Evolutionary conservation across 345 rosid genomes (phyloP), one percentile per base, ranked within the genome.

Genomic region (Erysimum cheiranthoides): DNA sequence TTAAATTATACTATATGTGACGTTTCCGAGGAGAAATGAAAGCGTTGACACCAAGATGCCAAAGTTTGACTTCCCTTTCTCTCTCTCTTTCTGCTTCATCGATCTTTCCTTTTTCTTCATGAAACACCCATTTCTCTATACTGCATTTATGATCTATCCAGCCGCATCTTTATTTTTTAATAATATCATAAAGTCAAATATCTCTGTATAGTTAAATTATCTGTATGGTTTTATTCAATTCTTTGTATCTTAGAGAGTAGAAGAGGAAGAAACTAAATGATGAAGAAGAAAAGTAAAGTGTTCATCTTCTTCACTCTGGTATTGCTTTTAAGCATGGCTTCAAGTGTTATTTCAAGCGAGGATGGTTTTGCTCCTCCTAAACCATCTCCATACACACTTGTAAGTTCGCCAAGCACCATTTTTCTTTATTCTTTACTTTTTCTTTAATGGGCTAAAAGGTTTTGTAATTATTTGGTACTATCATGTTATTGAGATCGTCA

Each of bases 21-120:
- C 30, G 42, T 66, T 78, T 66, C 63, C 81, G 10, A 78, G 62
- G 68, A 71, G 62, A 63, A 31, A n/a, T 66, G 49, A 78, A 65
- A 58, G 77, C 77, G 68, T 78, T 78, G 81, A 78, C 81, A 3
- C 73, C 50, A 70, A 65, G 73, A 64, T 77, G 73, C 73, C 76
- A 78, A 78, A 78, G 57, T 78, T 71, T 71, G 81, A 71, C 81
- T 71, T 71, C 14, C 3, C 42, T 76, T 25, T 60, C 10, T 68
- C 54, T 74, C 66, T 61, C n/a, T 76, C 39, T 67, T 5, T 38
- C 60, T 74, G 18, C 62, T 39, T 11, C 66, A 68, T 65, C 16
- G 60, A 65, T 13, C 34, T 73, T 36, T 77, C 31, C 39, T 65
- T 46, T 21, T 25, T 21, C 50, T 56, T 49, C 60, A 65, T 66